Evolutionary conservation across 768 basidiomycete genomes (phyloP).

Genomic region (Auriculariales sp.): DNA sequence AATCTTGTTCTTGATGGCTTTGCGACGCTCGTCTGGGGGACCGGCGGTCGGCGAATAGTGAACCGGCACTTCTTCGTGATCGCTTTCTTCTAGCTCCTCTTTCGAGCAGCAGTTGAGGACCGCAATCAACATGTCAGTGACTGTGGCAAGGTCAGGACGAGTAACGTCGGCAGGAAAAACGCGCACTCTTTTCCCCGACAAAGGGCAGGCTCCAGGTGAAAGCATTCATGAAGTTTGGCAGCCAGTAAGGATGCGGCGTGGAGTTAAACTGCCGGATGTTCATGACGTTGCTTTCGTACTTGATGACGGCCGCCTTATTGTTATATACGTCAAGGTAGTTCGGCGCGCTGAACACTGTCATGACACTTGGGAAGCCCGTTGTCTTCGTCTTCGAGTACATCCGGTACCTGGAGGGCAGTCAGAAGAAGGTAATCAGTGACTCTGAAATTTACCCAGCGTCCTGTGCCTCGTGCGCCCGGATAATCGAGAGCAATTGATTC

Average conservation of each 20-base stretch:
- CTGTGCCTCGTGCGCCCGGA: constrained; percentile 95
- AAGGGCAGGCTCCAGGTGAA: constrained; percentile 99
- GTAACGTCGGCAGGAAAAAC: background rate
- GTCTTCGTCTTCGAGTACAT: constrained; percentile 99
- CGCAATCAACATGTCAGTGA: constrained; percentile 97
- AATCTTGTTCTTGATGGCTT: constrained; percentile 96
- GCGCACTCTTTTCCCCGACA: constrained; percentile 90
- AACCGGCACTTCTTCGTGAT: constrained; percentile 31
- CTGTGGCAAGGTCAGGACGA: constrained; percentile 23
- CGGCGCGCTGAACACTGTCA: constrained; percentile 99
- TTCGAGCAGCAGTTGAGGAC: constrained; percentile 92
- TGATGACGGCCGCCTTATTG: constrained; percentile 97
- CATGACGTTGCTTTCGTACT: constrained; percentile 98
- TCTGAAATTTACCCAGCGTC: constrained; percentile 67
- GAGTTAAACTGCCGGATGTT: constrained; percentile 93
- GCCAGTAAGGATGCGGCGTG: constrained; percentile 91
- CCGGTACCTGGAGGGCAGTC: constrained; percentile 47
- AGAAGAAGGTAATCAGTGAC: constrained; percentile 1
- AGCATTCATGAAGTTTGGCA: constrained; percentile 99
- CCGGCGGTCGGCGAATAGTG: constrained; percentile 18
- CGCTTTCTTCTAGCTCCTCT: constrained; percentile 86
- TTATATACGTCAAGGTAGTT: constrained; percentile 98
- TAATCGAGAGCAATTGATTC: constrained; percentile 92
- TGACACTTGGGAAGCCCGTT: constrained; percentile 96
- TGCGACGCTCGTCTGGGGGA: constrained; percentile 59